Percentiles rank a stretch among this genome's conserved stretches.
Evolutionary conservation across 345 rosid genomes (phyloP).

Genomic region (Tarenaya hassleriana): DNA sequence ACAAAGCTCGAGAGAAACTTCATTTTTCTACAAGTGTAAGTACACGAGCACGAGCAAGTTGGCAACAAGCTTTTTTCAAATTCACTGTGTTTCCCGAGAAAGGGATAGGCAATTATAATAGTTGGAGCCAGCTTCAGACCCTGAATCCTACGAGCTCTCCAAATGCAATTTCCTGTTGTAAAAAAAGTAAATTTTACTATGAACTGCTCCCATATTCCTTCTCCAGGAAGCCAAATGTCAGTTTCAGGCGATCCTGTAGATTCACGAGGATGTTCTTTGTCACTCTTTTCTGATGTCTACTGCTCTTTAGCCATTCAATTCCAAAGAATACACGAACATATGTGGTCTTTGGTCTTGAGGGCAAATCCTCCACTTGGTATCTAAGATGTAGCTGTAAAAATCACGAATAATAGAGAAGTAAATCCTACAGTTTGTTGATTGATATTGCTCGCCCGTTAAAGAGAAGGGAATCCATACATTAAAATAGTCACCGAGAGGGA

Average conservation of each 20-base stretch:
- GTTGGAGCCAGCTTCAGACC: no score
- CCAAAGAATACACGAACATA: conserved; percentile 56
- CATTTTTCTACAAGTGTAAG: no score
- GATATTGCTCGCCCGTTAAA: background rate
- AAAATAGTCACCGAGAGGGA: conserved; percentile 87
- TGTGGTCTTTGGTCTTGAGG: conserved; percentile 52
- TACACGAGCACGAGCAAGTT: no score
- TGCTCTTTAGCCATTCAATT: conserved; percentile 93
- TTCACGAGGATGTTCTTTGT: conserved; percentile 58
- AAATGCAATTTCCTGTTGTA: no score
- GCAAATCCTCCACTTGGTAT: conserved; percentile 69
- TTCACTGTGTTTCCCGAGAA: no score
- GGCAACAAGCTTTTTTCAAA: no score
- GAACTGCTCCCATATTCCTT: conserved; percentile 57
- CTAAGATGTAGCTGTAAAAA: conserved; percentile 68
- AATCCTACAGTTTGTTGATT: background rate
- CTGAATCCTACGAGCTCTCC: no score
- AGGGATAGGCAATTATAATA: no score
- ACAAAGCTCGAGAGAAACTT: no score
- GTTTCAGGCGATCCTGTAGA: conserved; percentile 67
- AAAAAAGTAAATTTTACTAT: conserved; percentile 20
- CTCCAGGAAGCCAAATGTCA: conserved; percentile 55
- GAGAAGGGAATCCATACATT: conserved; percentile 37
- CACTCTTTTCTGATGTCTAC: conserved; percentile 63
- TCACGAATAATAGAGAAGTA: background rate